phyloP scores from a whole-genome alignment of 768 basidiomycete genomes.

The Hypholoma sublateritium region DNA sequence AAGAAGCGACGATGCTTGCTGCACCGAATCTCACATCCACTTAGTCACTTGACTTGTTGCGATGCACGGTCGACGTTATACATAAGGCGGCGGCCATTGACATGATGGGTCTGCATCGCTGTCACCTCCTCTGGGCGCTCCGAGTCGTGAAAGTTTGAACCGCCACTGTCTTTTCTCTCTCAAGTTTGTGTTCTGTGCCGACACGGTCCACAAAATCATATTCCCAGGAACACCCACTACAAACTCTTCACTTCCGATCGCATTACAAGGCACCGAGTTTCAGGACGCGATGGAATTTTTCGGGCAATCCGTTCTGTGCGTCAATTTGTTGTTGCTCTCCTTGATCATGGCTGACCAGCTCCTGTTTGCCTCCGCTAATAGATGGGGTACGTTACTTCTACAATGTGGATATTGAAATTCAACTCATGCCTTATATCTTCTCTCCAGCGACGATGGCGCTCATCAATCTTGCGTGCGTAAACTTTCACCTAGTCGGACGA shows the following conservation, averaged over 20 bases:
- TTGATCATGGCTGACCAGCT: neutral
- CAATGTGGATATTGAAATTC: no score
- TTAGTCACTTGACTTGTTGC: neutral
- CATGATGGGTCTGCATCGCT: no score
- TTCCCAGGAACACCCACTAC: no score
- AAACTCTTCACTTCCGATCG: no score
- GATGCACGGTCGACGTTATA: no score
- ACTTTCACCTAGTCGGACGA: neutral
- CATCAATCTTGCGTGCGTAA: constrained; percentile 18
- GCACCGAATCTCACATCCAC: neutral
- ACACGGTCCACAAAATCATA: no score
- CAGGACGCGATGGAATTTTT: neutral
- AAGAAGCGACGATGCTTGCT: neutral
- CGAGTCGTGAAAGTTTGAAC: no score
- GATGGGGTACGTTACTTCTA: neutral
- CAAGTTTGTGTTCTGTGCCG: no score
- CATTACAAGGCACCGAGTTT: neutral
- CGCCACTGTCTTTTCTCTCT: no score
- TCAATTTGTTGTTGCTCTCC: neutral
- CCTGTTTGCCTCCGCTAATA: neutral
- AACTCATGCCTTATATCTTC: neutral
- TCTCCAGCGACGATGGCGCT: constrained; percentile 13
- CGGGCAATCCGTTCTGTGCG: neutral
- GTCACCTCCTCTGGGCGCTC: no score
- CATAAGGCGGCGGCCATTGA: no score